These are phyloP conservation scores for Raphanus sativus DNA, from an alignment of 345 rosid species.

Conservation along the genomic window DNA sequence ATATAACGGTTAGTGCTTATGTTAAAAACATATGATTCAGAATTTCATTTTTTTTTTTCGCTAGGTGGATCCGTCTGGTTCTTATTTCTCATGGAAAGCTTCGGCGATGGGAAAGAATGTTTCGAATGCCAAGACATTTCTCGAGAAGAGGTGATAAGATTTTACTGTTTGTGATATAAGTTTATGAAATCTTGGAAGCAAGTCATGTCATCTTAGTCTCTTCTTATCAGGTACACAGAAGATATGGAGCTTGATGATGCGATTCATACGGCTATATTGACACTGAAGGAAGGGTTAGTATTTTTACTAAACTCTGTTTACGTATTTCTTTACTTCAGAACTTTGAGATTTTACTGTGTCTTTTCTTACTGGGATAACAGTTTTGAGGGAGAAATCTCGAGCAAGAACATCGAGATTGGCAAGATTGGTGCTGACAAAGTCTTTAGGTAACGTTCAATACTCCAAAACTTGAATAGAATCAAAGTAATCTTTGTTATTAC, in stretches of 20 bases:
- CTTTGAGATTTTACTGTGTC: not conserved
- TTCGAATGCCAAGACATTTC: constrained; percentile 95
- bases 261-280: constrained; percentile 94
- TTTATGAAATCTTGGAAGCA: constrained; percentile 6
- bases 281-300: constrained; percentile 88
- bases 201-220: constrained; percentile 20
- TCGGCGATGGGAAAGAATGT: constrained; percentile 99
- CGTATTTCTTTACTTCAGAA: not conserved
- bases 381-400: constrained; percentile 88
- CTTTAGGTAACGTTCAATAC: constrained; percentile 55
- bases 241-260: constrained; percentile 99
- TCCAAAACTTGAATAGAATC: constrained; percentile 3
- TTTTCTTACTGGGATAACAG: constrained; percentile 36
- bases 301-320: not conserved
- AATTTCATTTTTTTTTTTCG: not conserved
- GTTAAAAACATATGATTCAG: not conserved
- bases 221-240: constrained; percentile 65
- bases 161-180: not conserved
- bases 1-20: not conserved
- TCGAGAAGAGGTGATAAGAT: constrained; percentile 76
- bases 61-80: constrained; percentile 98
- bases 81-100: constrained; percentile 99
- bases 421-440: constrained; percentile 73
- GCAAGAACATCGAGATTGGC: constrained; percentile 89
- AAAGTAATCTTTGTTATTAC: not conserved